Evolutionary conservation across 2,329 filamentous ascomycete genomes (phyloP).

Genomic region (Xenoacremonium recifei): DNA sequence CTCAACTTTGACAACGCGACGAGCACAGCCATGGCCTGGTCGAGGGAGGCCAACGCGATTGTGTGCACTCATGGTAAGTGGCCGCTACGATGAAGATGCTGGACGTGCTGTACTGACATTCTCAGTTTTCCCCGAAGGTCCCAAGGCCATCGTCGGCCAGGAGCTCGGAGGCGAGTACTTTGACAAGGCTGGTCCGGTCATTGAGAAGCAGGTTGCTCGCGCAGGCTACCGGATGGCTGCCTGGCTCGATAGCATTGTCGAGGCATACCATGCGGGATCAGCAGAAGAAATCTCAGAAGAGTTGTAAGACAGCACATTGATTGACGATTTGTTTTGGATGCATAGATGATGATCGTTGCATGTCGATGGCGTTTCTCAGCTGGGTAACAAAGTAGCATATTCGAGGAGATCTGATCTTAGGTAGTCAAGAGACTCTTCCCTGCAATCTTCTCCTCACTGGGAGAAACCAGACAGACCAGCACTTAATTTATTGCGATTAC

Average conservation of each 20-base stretch:
- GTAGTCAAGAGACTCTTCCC: too few species aligned
- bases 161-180: slow-evolving; percentile 65
- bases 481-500: too few species aligned
- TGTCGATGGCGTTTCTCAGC: too few species aligned
- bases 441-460: too few species aligned
- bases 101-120: too few species aligned
- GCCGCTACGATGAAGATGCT: too few species aligned
- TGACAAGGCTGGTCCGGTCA: slow-evolving; percentile 58
- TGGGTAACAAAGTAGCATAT: too few species aligned
- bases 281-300: slow-evolving; percentile 25
- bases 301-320: slow-evolving; percentile 23
- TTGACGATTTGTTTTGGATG: too few species aligned
- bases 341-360: too few species aligned
- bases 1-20: slow-evolving; percentile 53
- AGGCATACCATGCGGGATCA: slow-evolving; percentile 28
- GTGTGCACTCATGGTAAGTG: slow-evolving; percentile 60
- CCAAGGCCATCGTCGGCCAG: slow-evolving; percentile 53
- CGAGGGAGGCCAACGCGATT: slow-evolving; percentile 59
- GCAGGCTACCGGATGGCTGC: slow-evolving; percentile 67
- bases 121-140: slow-evolving; percentile 60
- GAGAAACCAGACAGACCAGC: too few species aligned
- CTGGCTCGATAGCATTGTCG: slow-evolving; percentile 63
- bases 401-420: too few species aligned
- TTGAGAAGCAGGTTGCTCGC: slow-evolving; percentile 65
- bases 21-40: slow-evolving; percentile 61